Conservation (phyloP, 2,329 filamentous ascomycete genomes). For the Malbranchea zuffiana region DNA sequence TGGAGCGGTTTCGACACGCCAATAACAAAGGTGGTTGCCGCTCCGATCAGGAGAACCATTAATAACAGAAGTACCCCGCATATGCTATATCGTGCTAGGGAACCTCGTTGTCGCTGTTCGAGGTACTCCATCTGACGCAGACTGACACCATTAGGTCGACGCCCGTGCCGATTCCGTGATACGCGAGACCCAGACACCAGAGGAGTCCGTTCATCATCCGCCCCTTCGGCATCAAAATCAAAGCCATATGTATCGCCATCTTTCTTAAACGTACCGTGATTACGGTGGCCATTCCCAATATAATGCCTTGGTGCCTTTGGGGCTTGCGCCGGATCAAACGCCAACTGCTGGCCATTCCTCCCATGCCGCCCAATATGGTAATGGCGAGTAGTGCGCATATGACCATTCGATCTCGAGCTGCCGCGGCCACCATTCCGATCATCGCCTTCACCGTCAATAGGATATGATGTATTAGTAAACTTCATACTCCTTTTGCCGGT, state of each 20-base stretch:
- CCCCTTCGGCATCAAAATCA: conserved; percentile 71
- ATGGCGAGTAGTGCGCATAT: conserved; percentile 54
- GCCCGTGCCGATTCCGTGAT: conserved; percentile 45
- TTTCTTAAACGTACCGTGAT: conserved; percentile 41
- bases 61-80: conserved; percentile 77
- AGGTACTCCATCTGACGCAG: conserved; percentile 64
- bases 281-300: conserved; percentile 46
- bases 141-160: conserved; percentile 46
- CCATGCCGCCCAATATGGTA: conserved; percentile 74
- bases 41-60: conserved; percentile 69
- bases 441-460: conserved; percentile 54
- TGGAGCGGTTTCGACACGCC: conserved; percentile 79
- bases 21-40: conserved; percentile 78
- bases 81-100: conserved; percentile 65
- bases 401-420: conserved; percentile 49
- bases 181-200: conserved; percentile 56
- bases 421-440: conserved; percentile 53
- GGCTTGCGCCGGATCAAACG: conserved; percentile 51
- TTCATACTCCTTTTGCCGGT: conserved; percentile 90
- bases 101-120: conserved; percentile 53
- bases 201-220: conserved; percentile 80
- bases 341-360: conserved; percentile 59
- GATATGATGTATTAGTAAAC: conserved; percentile 58
- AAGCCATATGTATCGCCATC: conserved; percentile 57
- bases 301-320: conserved; percentile 50